A percentile compares a stretch with the other conserved stretches of the same genome.
phyloP scores from a whole-genome alignment of 2,329 filamentous ascomycete genomes.

The Chaetoscypha palmicola region DNA sequence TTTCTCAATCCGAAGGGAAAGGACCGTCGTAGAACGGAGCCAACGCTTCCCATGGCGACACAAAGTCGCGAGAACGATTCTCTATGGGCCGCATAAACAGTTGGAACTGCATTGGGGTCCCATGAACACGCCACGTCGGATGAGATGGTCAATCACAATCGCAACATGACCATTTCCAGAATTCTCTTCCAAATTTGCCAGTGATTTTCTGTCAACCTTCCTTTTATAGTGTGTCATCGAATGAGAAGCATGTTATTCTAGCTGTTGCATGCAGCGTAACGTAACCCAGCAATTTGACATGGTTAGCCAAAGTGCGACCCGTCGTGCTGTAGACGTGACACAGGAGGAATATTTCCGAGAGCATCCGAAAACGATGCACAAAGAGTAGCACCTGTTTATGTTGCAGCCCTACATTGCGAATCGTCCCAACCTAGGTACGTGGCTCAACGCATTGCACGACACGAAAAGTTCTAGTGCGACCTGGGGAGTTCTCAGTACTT shows the following conservation, averaged over 20 bases:
- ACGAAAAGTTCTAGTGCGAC: no score
- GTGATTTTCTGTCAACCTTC: background rate
- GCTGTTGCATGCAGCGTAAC: background rate
- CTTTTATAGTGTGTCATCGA: background rate
- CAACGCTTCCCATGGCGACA: no score
- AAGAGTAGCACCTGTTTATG: no score
- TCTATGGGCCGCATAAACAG: no score
- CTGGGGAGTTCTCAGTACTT: no score
- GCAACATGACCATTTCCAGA: background rate
- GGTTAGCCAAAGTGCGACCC: slow-evolving; percentile 1
- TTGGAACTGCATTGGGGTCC: slow-evolving; percentile 1
- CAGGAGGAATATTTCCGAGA: slow-evolving; percentile 1
- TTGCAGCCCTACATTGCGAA: no score
- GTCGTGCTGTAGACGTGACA: background rate
- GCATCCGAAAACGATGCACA: no score
- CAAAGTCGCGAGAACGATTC: no score
- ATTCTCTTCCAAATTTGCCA: background rate
- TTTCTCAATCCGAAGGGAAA: no score
- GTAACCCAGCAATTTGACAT: background rate
- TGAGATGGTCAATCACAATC: background rate
- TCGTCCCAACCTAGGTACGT: no score
- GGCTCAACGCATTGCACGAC: no score
- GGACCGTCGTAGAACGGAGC: no score
- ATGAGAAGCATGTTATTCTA: background rate
- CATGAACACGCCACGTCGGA: background rate